A percentile compares a stretch with the other conserved stretches of the same genome.
Evolutionary conservation across 495 filamentous ascomycete species (phyloP).

Genomic region (Neurospora cerealis): DNA sequence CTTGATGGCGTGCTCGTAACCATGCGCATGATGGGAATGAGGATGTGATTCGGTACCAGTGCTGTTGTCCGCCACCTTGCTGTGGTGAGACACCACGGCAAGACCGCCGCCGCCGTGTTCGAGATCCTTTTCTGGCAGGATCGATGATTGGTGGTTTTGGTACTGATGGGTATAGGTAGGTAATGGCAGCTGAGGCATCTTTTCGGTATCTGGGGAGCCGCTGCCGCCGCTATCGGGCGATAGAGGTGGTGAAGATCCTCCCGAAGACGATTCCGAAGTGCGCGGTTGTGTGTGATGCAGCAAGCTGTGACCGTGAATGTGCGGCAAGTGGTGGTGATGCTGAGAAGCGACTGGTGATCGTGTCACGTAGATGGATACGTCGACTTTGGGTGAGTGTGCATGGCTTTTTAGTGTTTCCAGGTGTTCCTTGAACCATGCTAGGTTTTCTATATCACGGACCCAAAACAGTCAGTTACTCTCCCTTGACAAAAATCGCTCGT

Average conservation of each 20-base stretch:
- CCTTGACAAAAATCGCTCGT: background rate
- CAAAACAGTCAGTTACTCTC: background rate
- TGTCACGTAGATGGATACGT: constrained; percentile 40
- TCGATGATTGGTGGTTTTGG: background rate
- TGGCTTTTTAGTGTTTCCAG: constrained; percentile 32
- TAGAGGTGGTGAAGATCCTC: constrained; percentile 6
- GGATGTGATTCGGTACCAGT: constrained; percentile 1
- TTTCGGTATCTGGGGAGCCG: constrained; percentile 10
- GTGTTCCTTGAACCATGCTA: constrained; percentile 44
- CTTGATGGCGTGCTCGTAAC: constrained; percentile 16
- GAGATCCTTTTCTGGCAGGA: constrained; percentile 4
- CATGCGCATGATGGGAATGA: background rate
- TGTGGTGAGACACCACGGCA: constrained; percentile 5
- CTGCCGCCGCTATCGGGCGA: constrained; percentile 6
- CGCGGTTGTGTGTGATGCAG: background rate
- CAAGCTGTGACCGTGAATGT: background rate
- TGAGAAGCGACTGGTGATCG: constrained; percentile 6
- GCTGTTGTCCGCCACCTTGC: constrained; percentile 2
- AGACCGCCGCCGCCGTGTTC: constrained; percentile 4
- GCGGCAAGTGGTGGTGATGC: background rate
- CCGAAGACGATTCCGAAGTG: constrained; percentile 10
- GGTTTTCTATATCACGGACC: constrained; percentile 12
- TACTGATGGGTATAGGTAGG: background rate
- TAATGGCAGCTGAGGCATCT: constrained; percentile 7
- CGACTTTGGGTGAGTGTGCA: constrained; percentile 33